Conservation (phyloP, 2,329 filamentous ascomycete species). For the Sporothrix brasiliensis region DNA sequence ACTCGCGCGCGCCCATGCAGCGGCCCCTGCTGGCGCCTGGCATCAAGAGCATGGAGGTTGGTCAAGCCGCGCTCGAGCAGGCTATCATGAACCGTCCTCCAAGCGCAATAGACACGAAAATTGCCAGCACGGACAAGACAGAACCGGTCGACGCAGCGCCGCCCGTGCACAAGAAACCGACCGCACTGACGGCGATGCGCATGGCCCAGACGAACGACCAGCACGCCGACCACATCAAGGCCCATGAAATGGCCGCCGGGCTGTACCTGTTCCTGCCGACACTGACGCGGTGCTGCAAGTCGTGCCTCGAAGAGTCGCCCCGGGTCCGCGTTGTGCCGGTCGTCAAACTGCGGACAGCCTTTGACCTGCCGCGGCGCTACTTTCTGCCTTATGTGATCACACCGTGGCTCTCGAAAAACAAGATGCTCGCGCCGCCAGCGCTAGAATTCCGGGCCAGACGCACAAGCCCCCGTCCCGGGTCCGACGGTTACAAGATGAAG, state of each 20-base stretch:
- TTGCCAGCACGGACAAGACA: neutral
- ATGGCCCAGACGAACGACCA: neutral
- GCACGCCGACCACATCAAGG: no score
- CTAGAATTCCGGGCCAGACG: no score
- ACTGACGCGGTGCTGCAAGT: slow-evolving; percentile 30
- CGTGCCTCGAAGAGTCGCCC: slow-evolving; percentile 31
- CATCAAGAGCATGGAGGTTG: slow-evolving; percentile 9
- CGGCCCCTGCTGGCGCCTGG: slow-evolving; percentile 16
- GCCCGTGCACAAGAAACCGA: neutral
- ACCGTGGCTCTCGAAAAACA: neutral
- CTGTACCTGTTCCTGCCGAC: slow-evolving; percentile 29
- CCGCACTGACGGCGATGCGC: neutral
- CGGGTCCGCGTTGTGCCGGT: slow-evolving; percentile 3
- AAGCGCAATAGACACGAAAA: neutral
- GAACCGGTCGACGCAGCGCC: neutral
- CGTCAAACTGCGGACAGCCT: neutral
- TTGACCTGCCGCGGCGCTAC: neutral
- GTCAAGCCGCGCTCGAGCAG: neutral
- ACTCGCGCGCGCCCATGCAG: slow-evolving; percentile 28
- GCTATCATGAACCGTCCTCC: neutral
- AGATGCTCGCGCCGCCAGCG: neutral
- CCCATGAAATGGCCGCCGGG: slow-evolving; percentile 17
- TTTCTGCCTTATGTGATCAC: neutral
- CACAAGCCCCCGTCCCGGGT: neutral
- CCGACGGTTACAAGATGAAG: neutral